Percentiles rank a stretch among this genome's conserved stretches.
Conservation (phyloP, 73 alveolate species). For the Stentor coeruleus region DNA sequence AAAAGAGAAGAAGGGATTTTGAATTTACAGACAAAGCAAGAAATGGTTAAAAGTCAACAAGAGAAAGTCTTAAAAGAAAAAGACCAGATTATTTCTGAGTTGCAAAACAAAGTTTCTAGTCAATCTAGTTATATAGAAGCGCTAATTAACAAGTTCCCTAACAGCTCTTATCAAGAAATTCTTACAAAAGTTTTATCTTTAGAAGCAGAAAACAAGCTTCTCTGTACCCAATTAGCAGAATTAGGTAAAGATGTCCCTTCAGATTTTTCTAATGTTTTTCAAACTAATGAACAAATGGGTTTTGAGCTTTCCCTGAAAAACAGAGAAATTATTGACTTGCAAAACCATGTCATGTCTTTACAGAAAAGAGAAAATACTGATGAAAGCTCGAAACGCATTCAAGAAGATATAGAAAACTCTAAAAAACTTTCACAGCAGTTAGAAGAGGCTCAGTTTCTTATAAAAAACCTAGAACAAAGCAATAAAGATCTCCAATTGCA, state of each 20-base stretch:
- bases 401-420: no score
- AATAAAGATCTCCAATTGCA: constrained; percentile 38
- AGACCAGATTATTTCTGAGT: not conserved
- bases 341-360: constrained; percentile 26
- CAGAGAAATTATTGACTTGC: constrained; percentile 1
- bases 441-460: no score
- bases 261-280: not conserved
- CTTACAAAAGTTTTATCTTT: not conserved
- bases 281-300: not conserved
- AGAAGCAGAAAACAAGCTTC: not conserved
- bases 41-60: not conserved
- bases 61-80: not conserved
- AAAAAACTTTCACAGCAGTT: no score
- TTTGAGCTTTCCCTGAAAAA: constrained; percentile 15
- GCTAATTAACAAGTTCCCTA: not conserved
- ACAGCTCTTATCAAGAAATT: not conserved
- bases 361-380: no score
- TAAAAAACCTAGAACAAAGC: constrained; percentile 3
- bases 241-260: not conserved
- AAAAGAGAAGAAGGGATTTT: constrained; percentile 14
- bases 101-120: not conserved
- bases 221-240: constrained; percentile 5
- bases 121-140: not conserved
- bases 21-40: not conserved
- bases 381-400: no score